Percentiles rank a stretch among this genome's conserved stretches.
Conservation (phyloP, 805 yeast species). For the Kodamaea sagamina region DNA sequence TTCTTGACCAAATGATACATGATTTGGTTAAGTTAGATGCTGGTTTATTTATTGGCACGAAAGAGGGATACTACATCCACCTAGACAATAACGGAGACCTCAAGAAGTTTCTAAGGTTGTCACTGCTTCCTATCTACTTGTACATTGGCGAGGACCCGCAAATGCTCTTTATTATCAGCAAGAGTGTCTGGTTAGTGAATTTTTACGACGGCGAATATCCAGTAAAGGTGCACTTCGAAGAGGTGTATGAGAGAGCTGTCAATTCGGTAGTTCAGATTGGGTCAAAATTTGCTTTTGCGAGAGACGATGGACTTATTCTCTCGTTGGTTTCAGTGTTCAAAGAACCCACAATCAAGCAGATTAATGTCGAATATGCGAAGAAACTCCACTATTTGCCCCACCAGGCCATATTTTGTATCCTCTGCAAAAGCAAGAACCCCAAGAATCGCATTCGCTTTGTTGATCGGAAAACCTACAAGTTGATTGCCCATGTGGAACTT, state of each 20-base stretch:
- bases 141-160: slow-evolving; percentile 19
- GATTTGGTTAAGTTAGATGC: slow-evolving; percentile 16
- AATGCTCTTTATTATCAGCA: slow-evolving; percentile 27
- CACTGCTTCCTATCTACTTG: slow-evolving; percentile 30
- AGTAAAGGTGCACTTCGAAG: slow-evolving; percentile 35
- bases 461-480: slow-evolving; percentile 32
- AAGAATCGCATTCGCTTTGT: slow-evolving; percentile 31
- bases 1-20: slow-evolving; percentile 10
- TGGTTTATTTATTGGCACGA: slow-evolving; percentile 31
- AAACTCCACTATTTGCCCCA: slow-evolving; percentile 33
- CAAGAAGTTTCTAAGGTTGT: slow-evolving; percentile 24
- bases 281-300: slow-evolving; percentile 21
- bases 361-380: slow-evolving; percentile 35
- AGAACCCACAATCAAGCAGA: slow-evolving; percentile 29
- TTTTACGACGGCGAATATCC: slow-evolving; percentile 30
- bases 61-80: slow-evolving; percentile 31
- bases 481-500: slow-evolving; percentile 27
- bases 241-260: slow-evolving; percentile 32
- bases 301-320: slow-evolving; percentile 41
- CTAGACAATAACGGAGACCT: slow-evolving; percentile 18
- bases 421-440: slow-evolving; percentile 33
- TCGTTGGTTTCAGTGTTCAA: slow-evolving; percentile 27
- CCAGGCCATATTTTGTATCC: slow-evolving; percentile 29
- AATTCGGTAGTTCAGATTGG: slow-evolving; percentile 20
- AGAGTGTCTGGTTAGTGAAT: slow-evolving; percentile 37